Conservation (phyloP, 441 rosid species). For the Gossypium gossypioides region DNA sequence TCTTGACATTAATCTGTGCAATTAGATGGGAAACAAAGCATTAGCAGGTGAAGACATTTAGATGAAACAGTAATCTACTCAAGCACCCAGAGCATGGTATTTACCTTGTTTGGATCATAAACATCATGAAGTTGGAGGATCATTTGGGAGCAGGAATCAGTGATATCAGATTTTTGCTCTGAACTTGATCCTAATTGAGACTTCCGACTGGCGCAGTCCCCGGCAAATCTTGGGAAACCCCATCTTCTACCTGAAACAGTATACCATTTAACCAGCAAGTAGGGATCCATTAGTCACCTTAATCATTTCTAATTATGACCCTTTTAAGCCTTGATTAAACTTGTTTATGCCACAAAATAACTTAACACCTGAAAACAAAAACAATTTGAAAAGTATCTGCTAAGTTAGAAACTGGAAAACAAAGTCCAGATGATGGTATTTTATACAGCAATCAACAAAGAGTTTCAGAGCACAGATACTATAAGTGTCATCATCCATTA, state of each 20-base stretch:
- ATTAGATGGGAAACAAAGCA: conserved; percentile 13
- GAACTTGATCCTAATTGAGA: conserved; percentile 49
- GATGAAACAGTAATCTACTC: not conserved
- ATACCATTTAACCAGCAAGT: conserved; percentile 8
- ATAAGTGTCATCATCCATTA: not conserved
- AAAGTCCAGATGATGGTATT: not conserved
- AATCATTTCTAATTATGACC: not conserved
- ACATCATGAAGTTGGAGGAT: conserved; percentile 89
- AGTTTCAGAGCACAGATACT: not conserved
- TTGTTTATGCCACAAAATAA: not conserved
- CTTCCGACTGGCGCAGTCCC: conserved; percentile 69
- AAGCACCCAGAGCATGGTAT: not conserved
- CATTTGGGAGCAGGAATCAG: conserved; percentile 87
- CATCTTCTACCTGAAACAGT: conserved; percentile 60
- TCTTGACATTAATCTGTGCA: conserved; percentile 74
- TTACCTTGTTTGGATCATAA: conserved; percentile 88
- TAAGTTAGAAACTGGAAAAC: not conserved
- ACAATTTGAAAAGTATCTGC: not conserved
- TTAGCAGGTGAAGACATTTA: conserved; percentile 11
- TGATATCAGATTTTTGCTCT: conserved; percentile 63
- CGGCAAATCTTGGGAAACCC: conserved; percentile 80
- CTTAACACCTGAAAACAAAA: not conserved
- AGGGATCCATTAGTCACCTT: not conserved
- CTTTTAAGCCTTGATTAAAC: not conserved
- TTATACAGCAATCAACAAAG: not conserved